phyloP scores from a whole-genome alignment of 257 asterid species.

The Nicotiana undulata region DNA sequence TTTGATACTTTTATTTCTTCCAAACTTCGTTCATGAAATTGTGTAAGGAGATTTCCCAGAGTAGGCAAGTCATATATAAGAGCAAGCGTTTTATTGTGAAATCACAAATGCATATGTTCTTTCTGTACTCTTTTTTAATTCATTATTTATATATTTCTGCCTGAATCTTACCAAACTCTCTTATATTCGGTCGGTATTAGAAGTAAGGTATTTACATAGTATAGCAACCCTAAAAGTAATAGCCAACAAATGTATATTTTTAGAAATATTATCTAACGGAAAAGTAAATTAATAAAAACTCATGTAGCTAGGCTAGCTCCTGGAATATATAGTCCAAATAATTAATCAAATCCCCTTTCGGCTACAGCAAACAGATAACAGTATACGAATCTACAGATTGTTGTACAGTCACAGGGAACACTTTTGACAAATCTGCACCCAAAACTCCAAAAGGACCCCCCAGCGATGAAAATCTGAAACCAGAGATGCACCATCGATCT shows the following conservation, averaged over 20 bases:
- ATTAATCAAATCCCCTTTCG: background rate
- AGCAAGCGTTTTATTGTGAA: too few relatives aligned
- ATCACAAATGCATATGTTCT: too few relatives aligned
- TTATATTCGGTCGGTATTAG: too few relatives aligned
- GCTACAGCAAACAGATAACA: background rate
- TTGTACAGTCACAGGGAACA: background rate
- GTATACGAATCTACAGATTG: background rate
- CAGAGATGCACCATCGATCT: background rate
- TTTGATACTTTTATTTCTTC: too few relatives aligned
- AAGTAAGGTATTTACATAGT: background rate
- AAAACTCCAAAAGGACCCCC: background rate
- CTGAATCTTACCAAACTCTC: too few relatives aligned
- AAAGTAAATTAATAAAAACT: background rate
- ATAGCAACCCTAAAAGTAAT: background rate
- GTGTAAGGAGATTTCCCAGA: background rate
- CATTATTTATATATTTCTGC: too few relatives aligned
- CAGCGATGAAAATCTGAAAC: background rate
- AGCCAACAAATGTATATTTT: background rate
- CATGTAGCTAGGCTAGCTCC: background rate
- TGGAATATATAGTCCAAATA: background rate
- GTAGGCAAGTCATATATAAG: too few relatives aligned
- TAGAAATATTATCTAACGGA: background rate
- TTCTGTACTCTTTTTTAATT: too few relatives aligned
- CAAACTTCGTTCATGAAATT: background rate
- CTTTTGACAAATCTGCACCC: background rate